Evolutionary conservation across 352 stramenopile genomes (phyloP), one percentile per base, ranked within the genome.

Genomic region (Globisporangium lucens): DNA sequence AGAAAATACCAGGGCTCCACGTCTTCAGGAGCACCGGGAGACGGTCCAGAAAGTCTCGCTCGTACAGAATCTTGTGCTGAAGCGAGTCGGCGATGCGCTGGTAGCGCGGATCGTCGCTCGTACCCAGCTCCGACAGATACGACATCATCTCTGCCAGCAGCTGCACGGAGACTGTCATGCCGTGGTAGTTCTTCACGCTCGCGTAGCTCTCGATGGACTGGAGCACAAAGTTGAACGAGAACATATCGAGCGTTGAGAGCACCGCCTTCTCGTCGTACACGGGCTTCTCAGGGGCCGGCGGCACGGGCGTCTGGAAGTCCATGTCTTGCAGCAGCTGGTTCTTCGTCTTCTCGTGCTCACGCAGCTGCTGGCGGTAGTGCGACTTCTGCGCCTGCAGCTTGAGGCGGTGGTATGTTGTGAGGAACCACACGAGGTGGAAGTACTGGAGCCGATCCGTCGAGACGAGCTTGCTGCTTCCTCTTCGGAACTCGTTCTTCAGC

Each of bases 181-280:
- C 88, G 55, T 91, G 80, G 56, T 91, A 84, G 61, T 94, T 93
- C 63, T 93, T 96, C 29, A 81, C 75, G 29, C 74, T 83, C 6
- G 83, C 86, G 59, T 93, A 96, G 51, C 80, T 94, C 72, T 96
- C 88, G 55, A 96, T 91, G 27, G 88, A 96, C 63, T 96, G 88
- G 0, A 96, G 77, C 17, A 96, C 83, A 56, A 96, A 96, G 66
- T 96, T 96, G 76, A 96, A 96, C 10, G 88, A 96, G 69, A 96
- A 96, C 88, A 96, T 96, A 78, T 96, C 88, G 53, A 96, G 74
- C 10, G 88, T 94, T 22, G 86, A 89, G 33, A 96, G 74, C 61
- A 94, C 83, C 1, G 86, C 82, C 65, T 94, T 94, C 60, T 94
- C 86, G 63, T 93, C 78, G 29, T 88, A 86, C 4, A 74, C 69